Base-by-base conservation (phyloP, 1,284 basidiomycete genomes). In the Puccinia polysora region DNA sequence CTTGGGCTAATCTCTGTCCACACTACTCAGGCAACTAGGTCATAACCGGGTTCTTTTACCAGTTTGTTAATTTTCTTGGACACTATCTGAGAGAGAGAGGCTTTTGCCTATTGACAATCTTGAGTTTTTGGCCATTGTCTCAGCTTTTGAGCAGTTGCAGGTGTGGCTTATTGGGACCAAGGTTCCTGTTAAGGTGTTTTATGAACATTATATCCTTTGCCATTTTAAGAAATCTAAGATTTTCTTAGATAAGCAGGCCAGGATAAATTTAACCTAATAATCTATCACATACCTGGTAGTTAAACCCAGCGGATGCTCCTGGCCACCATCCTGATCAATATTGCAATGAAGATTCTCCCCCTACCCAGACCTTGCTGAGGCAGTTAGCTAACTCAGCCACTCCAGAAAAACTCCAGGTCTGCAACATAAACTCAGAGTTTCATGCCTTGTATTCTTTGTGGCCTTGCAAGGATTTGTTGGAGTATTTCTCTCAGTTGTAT, bases 121-220 rank as follows among this genome's bases (percentile, higher is more conserved):
- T n/a, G 68, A 70, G 15, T 30, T 70, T 4, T 40, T 40, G 14
- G 68, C 56, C 1, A 62, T 70, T 58, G 50, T 45, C 20, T 32
- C 34, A 10, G 50, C 36, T 30, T 68, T 68, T 52, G 36, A 65
- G 23, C 28, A 58, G 32, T 69, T 53, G 65, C 36, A 43, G 4
- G 53, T 55, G 10, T 59, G 65, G 65, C 15, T 71, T 4, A 62
- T 62, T n/a, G 68, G 68, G 4, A 55, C 47, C 15, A 7, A 14
- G 1, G 15, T 49, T 36, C 58, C 59, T 1, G 49, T 63, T 0
- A 12, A 36, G 18, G 68, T 71, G 10, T 71, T 40, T 45, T 71
- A 56, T 10, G 68, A 71, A 32, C 68, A 71, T 45, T 38, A 43
- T 0, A 71, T 62, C 20, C 25, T 71, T 1, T 20, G 25, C 3